Evolutionary conservation across 805 yeast species (phyloP).

Genomic region (Candida sonorensis): DNA sequence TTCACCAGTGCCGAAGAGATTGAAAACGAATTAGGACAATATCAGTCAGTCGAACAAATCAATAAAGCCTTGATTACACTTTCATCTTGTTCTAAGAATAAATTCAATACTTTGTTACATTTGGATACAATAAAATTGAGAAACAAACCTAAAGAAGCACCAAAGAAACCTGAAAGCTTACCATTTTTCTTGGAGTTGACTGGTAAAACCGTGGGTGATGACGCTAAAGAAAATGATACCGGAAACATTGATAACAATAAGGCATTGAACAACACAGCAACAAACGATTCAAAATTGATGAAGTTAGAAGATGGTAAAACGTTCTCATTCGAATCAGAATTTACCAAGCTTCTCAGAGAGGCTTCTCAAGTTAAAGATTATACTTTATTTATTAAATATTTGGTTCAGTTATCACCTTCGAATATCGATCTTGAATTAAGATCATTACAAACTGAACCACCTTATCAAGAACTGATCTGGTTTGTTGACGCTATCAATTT

Average conservation of each 20-base stretch:
- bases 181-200: slow-evolving; percentile 71
- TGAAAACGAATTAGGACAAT: slow-evolving; percentile 26
- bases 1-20: slow-evolving; percentile 36
- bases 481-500: slow-evolving; percentile 62
- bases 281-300: slow-evolving; percentile 25
- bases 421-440: slow-evolving; percentile 80
- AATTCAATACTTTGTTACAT: slow-evolving; percentile 71
- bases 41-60: slow-evolving; percentile 57
- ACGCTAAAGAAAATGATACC: slow-evolving; percentile 46
- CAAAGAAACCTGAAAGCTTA: slow-evolving; percentile 74
- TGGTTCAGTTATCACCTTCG: slow-evolving; percentile 66
- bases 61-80: slow-evolving; percentile 60
- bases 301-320: slow-evolving; percentile 30
- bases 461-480: slow-evolving; percentile 55
- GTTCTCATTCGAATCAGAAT: slow-evolving; percentile 62
- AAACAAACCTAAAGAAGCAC: slow-evolving; percentile 84
- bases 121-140: slow-evolving; percentile 79
- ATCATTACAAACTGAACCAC: slow-evolving; percentile 61
- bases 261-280: slow-evolving; percentile 17
- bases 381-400: slow-evolving; percentile 42
- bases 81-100: slow-evolving; percentile 68
- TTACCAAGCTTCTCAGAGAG: slow-evolving; percentile 58
- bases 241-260: slow-evolving; percentile 16
- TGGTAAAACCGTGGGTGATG: slow-evolving; percentile 66
- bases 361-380: slow-evolving; percentile 36